These are phyloP conservation scores for Diplodia intermedia DNA, from an alignment of 2,329 filamentous ascomycete species.

Conservation along the genomic window DNA sequence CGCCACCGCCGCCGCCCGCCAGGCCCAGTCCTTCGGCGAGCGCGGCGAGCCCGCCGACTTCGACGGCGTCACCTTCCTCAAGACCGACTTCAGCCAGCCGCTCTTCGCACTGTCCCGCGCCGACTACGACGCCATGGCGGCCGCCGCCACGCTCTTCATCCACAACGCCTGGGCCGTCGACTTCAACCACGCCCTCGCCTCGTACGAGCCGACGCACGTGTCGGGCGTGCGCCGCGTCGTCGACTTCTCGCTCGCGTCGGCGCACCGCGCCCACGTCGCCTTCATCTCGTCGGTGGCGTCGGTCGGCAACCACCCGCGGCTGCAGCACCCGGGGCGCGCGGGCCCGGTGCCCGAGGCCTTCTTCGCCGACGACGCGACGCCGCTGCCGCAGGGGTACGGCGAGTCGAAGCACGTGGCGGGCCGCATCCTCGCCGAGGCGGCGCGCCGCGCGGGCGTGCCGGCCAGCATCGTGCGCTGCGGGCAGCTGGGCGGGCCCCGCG, in stretches of 20 bases:
- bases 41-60: conserved; percentile 30
- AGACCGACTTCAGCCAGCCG: conserved; percentile 32
- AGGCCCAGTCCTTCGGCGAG: conserved; percentile 24
- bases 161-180: conserved; percentile 52
- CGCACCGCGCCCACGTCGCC: conserved; percentile 40
- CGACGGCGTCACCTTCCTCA: conserved; percentile 28
- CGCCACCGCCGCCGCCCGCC: conserved; percentile 6
- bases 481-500: conserved; percentile 42
- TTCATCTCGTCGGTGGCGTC: conserved; percentile 51
- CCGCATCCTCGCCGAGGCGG: conserved; percentile 43
- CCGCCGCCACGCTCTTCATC: conserved; percentile 41
- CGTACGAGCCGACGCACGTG: conserved; percentile 43
- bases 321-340: not conserved
- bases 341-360: conserved; percentile 43
- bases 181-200: conserved; percentile 46
- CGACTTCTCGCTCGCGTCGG: conserved; percentile 44
- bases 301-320: conserved; percentile 40
- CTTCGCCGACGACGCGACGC: conserved; percentile 38
- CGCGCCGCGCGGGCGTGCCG: conserved; percentile 39
- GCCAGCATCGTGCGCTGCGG: conserved; percentile 41
- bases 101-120: conserved; percentile 32
- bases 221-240: conserved; percentile 44
- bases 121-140: conserved; percentile 5
- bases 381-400: conserved; percentile 48
- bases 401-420: conserved; percentile 48